Conservation (phyloP, 176 grass and related monocot species). For the Eleusine coracana region DNA sequence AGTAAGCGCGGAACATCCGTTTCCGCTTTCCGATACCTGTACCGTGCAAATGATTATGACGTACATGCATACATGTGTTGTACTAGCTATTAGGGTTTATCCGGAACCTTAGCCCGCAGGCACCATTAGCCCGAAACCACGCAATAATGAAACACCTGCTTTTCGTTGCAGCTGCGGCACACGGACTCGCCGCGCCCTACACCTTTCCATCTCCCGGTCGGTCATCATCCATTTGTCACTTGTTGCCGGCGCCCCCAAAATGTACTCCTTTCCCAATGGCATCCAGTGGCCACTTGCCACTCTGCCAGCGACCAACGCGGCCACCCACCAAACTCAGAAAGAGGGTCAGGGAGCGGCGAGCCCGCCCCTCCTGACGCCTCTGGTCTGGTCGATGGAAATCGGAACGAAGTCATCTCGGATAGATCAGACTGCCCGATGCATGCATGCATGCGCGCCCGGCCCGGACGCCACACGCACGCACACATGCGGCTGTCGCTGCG, state of each 20-base stretch:
- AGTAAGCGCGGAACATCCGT: neutral
- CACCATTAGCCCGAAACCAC: neutral
- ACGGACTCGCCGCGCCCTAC: neutral
- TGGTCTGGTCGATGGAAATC: neutral
- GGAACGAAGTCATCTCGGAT: neutral
- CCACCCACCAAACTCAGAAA: slow-evolving; percentile 7
- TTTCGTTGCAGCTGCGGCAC: slow-evolving; percentile 8
- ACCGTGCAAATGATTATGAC: too few relatives aligned
- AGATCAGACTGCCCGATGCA: neutral
- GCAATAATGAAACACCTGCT: slow-evolving; percentile 25
- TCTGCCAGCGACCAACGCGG: neutral
- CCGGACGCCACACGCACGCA: neutral
- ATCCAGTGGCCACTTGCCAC: neutral
- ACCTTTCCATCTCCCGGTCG: neutral
- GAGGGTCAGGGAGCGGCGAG: neutral
- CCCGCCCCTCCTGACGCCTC: neutral
- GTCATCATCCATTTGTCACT: neutral
- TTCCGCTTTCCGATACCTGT: too few relatives aligned
- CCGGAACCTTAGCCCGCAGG: too few relatives aligned
- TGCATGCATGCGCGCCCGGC: neutral
- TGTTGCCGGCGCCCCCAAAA: neutral
- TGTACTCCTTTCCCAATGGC: neutral
- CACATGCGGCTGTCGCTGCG: neutral
- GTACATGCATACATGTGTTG: too few relatives aligned
- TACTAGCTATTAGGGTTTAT: too few relatives aligned